Conservation (phyloP, 805 yeast species). For the Dipodascopsis tothii region DNA sequence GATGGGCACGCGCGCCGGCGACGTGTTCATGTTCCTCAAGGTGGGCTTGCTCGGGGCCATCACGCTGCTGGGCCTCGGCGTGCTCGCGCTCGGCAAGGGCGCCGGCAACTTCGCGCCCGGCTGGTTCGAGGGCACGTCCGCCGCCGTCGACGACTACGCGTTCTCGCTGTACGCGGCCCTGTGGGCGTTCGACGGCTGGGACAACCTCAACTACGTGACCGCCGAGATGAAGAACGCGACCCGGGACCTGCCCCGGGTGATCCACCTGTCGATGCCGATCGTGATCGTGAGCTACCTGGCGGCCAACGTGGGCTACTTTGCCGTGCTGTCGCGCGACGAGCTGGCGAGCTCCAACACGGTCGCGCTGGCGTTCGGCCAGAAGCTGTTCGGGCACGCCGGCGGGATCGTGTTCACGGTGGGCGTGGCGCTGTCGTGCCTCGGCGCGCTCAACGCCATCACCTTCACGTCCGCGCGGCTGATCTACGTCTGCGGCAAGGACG, state of each 20-base stretch:
- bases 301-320: conserved; percentile 40
- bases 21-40: conserved; percentile 32
- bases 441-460: conserved; percentile 36
- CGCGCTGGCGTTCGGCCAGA: conserved; percentile 31
- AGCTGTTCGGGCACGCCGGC: conserved; percentile 28
- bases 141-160: conserved; percentile 29
- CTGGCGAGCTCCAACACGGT: conserved; percentile 32
- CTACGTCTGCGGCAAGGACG: conserved; percentile 33
- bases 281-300: conserved; percentile 33
- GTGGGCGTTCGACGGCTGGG: conserved; percentile 44
- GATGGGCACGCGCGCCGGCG: conserved; percentile 31
- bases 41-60: conserved; percentile 30
- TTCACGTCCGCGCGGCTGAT: conserved; percentile 34
- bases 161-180: conserved; percentile 37
- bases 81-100: conserved; percentile 17
- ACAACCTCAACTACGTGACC: conserved; percentile 35
- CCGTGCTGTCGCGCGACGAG: conserved; percentile 66
- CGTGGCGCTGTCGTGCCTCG: conserved; percentile 36
- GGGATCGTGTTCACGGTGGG: conserved; percentile 30
- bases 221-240: conserved; percentile 36
- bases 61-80: conserved; percentile 29
- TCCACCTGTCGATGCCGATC: conserved; percentile 36
- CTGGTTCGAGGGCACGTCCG: conserved; percentile 28
- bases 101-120: conserved; percentile 25
- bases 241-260: conserved; percentile 34